Evolutionary conservation across 148 eudicot genomes (phyloP).

Genomic region (Arctostaphylos glauca): DNA sequence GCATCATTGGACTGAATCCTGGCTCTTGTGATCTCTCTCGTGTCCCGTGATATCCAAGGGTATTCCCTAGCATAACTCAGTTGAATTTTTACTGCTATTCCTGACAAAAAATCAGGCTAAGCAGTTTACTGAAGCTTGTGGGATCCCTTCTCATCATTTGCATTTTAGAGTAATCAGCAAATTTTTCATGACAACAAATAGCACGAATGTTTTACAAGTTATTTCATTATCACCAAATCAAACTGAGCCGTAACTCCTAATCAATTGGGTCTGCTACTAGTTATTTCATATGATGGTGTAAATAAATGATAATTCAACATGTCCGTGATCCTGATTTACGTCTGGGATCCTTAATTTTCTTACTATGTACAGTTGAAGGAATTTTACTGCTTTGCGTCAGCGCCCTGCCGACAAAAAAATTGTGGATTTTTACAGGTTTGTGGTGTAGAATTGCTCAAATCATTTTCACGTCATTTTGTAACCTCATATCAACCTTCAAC

Average conservation of each 20-base stretch:
- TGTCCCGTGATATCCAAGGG: no score
- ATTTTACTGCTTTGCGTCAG: not conserved
- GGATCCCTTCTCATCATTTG: not conserved
- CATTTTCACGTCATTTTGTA: conserved; percentile 44
- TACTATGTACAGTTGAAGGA: not conserved
- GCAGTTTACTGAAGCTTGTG: not conserved
- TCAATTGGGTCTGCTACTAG: not conserved
- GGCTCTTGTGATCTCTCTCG: no score
- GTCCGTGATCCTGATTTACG: not conserved
- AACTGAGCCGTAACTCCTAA: no score
- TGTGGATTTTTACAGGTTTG: conserved; percentile 51
- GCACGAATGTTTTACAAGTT: no score
- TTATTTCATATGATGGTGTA: not conserved
- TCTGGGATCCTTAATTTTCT: not conserved
- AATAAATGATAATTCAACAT: not conserved
- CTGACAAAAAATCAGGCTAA: not conserved
- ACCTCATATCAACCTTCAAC: conserved; percentile 40
- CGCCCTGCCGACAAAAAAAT: not conserved
- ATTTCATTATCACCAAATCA: no score
- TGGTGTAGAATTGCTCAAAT: conserved; percentile 52
- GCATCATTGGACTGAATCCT: no score
- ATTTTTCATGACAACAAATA: not conserved
- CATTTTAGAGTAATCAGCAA: not conserved
- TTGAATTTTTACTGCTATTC: not conserved
- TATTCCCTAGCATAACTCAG: no score